Percentiles rank a stretch among this genome's conserved stretches.
These are phyloP conservation scores for Heritiera fomes DNA, from an alignment of 345 rosid species.

Conservation along the genomic window DNA sequence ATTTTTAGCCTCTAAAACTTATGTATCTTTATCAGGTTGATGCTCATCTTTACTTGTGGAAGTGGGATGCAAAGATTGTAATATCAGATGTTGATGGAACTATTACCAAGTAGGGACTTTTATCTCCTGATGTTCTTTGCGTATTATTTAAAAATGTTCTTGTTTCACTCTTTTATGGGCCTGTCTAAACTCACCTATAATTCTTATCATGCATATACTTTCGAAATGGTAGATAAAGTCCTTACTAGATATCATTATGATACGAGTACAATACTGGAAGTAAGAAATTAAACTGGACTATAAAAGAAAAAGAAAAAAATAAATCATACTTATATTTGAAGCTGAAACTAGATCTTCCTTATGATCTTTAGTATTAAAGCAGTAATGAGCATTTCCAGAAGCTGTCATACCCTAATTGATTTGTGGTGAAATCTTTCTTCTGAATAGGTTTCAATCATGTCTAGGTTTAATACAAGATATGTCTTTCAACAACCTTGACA, in stretches of 20 bases:
- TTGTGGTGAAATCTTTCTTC: conserved; percentile 3
- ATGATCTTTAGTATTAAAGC: conserved; percentile 1
- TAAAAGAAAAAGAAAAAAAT: not conserved
- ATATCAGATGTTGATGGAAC: conserved; percentile 98
- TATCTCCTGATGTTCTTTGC: not conserved
- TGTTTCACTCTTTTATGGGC: conserved; percentile 4
- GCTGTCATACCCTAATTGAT: not conserved
- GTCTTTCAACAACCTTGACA: conserved; percentile 20
- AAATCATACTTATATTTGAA: not conserved
- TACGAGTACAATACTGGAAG: not conserved
- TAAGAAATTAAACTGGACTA: not conserved
- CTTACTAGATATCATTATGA: not conserved
- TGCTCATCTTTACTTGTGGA: conserved; percentile 93
- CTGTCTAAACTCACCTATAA: not conserved
- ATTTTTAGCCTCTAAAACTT: conserved; percentile 15
- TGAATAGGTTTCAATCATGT: not conserved
- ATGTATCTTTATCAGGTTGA: conserved; percentile 57
- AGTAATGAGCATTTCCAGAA: conserved; percentile 7
- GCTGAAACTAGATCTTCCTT: not conserved
- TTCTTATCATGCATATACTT: not conserved
- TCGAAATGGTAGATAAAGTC: not conserved
- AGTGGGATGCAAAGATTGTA: conserved; percentile 88
- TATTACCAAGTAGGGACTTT: conserved; percentile 69
- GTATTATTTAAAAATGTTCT: not conserved
- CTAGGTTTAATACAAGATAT: not conserved